Base-by-base conservation (phyloP, 2,329 filamentous ascomycete species). In the Chrysosporium keratinophilum region DNA sequence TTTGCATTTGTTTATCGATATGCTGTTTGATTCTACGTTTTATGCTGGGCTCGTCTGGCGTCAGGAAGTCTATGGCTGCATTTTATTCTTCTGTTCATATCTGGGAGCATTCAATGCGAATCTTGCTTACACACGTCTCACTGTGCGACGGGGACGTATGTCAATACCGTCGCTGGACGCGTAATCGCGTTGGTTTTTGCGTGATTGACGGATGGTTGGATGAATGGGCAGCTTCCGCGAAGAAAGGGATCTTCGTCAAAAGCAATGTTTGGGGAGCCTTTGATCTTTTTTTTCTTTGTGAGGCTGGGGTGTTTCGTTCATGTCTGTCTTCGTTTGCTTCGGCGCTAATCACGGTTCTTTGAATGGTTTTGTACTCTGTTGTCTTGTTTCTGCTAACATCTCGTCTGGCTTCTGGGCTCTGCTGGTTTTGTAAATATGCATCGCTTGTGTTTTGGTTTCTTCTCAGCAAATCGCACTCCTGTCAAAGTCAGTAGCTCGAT, bases 1-100 rank as follows among this genome's bases (percentile, higher is more conserved):
- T 55, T 19, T 45, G 12, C 43, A 52, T 45, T 52, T 56, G 23
- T 50, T 37, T 54, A 52, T 56, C 43, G 46, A 47, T 48, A 39
- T 48, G 39, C 28, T 54, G 31, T n/a, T 50, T 53, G 40, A 42
- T 49, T 50, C 34, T 54, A 40, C 46, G 20, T 54, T 51, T 47
- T 43, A 49, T 37, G 35, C 37, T 54, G 17, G 42, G 31, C 31
- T 44, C 14, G 31, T 46, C 20, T 54, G 51, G 51, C 44, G 51
- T 54, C 41, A 35, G 43, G 43, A 46, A 31, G 33, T 15, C 33
- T 17, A 15, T 34, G 37, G 19, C 43, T 48, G 44, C 51, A 42
- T 54, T 31, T 10, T 40, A 46, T 49, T 54, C 35, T 43, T 43
- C 23, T 34, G 23, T 54, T 54, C 20, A 54, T 54, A 54, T 44